Evolutionary conservation across 176 grass and related monocot genomes (phyloP), one percentile per base, ranked within the genome.

Genomic region (Triticum aestivum): DNA sequence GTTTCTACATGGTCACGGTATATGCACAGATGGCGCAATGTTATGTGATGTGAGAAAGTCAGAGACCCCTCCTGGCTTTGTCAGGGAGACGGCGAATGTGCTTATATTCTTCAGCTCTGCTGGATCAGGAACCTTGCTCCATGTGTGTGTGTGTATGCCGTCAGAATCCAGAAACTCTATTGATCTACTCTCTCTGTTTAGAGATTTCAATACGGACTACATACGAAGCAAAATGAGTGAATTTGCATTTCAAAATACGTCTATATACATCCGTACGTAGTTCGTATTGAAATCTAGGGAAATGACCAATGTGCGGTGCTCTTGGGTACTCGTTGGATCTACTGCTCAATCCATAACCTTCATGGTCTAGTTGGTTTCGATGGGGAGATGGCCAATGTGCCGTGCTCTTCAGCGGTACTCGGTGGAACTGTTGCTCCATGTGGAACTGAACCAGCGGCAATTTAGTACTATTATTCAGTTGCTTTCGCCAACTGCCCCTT

Each of bases 31-130:
- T 47, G 41, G 61, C 52, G 85, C 85, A 35, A 61, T 54, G 51
- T 54, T 18, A 59, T 59, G 54, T 59, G 54, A 8, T 77, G 77
- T 80, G 68, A 15, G 37, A 58, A 58, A 62, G 86, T 85, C 69
- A 88, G 77, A 88, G 77, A 69, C 21, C 65, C 5, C 9, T 63
- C 61, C 18, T 41, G n/a, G n/a, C 26, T 27, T 32, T n/a, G 54
- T 9, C 18, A 8, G 54, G 54, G 18, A 21, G 54, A 9, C 54
- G 18, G 2, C 54, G 54, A 58, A 58, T 7, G 17, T 56, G 52
- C 15, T 6, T 6, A 5, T 54, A 2, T 18, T 54, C 51, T 52
- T 52, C 49, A 6, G 49, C 49, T 1, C 3, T 4, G 2, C 45
- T 47, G 45, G 11, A 49, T 49, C 45, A 2, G 12, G 45, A 14